Conservation (phyloP, 2,329 filamentous ascomycete species). For the Alternaria rosae region DNA sequence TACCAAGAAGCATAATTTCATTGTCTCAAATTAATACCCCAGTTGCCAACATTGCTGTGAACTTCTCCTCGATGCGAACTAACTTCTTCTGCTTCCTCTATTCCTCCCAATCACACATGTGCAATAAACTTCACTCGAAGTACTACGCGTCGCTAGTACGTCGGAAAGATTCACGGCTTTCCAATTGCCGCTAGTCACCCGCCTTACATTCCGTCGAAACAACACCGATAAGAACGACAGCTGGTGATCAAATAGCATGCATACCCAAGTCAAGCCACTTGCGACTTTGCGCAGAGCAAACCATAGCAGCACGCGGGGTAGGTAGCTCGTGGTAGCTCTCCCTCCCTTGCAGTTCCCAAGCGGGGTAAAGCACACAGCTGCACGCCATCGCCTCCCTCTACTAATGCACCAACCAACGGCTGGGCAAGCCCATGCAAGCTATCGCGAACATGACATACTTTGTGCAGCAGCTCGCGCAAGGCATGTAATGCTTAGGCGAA, state of each 20-base stretch:
- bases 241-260: not conserved
- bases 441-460: not conserved
- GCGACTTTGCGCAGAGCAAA: not conserved
- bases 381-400: not conserved
- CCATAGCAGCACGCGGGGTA: not conserved
- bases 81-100: not conserved
- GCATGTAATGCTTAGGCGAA: not conserved
- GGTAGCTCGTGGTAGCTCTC: not conserved
- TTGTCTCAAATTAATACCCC: slow-evolving; percentile 32
- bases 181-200: not conserved
- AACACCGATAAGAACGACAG: not conserved
- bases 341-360: not conserved
- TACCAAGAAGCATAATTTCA: slow-evolving; percentile 42
- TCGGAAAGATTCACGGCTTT: slow-evolving; percentile 1
- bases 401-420: slow-evolving; percentile 1
- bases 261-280: not conserved
- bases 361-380: slow-evolving; percentile 3
- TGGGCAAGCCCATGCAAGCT: not conserved
- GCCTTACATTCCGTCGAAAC: not conserved
- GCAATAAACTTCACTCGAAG: not conserved
- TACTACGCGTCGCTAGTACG: not conserved
- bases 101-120: not conserved
- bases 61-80: not conserved
- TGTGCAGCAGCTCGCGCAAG: not conserved
- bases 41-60: not conserved